Base-by-base conservation (phyloP, 805 yeast species). In the Zygotorulaspora chibaensis region DNA sequence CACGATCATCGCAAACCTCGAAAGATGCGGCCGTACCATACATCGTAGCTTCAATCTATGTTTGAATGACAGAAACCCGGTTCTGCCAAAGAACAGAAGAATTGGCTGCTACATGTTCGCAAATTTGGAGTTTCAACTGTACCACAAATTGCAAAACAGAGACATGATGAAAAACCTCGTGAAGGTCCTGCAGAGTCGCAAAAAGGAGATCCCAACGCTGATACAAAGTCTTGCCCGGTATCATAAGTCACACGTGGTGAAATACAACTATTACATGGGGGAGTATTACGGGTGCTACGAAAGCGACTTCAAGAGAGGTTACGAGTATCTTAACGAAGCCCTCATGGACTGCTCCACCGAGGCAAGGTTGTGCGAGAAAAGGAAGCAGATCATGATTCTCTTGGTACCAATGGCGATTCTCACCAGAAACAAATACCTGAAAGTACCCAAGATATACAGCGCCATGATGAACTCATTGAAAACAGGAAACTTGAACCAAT, bases 21-120 rank as follows among this genome's bases (percentile, higher is more conserved):
- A 81, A 46, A 71, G 70, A 37, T 75, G 86, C 35, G 82, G 87
- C 0, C 70, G 81, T 49, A 73, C 83, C 2, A 72, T 88, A 44
- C 88, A 87, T 62, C 74, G 80, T 48, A 77, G 90, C 6, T 84
- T 87, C 67, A 86, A 84, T 47, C 60, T 84, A 3, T 86, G 95
- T 51, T 69, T 89, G 36, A 86, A 85, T 51, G 96, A 89, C 63
- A 75, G 90, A 47, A 80, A 80, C 49, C 75, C 78, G n/a, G 76
- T 75, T 23, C 39, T 63, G 16, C 41, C 38, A 0, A 55, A 56
- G 11, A 77, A 83, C 49, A 84, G 85, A 58, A 74, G 82, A 56
- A 64, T 66, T 51, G 85, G 83, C 40, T 81, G 84, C 15, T 86
- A 83, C 64, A 81, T 77, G 63, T 83, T 87, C 61, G 76, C 85